These are phyloP conservation scores for Tetracentron sinense DNA, from an alignment of 164 flowering plant species.

Conservation along the genomic window DNA sequence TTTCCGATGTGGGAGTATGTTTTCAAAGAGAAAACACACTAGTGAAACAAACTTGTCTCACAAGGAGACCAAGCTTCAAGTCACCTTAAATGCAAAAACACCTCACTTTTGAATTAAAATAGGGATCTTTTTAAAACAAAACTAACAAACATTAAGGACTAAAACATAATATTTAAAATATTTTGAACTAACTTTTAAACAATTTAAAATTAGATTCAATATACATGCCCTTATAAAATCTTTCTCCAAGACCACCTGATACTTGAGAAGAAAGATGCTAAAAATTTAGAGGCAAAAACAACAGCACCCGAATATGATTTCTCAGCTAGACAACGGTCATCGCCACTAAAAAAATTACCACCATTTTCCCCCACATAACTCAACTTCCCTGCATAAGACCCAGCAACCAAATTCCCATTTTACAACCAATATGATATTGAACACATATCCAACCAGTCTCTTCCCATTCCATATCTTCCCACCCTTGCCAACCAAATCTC, in stretches of 20 bases:
- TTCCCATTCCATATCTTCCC: conserved; percentile 75
- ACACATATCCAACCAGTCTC: conserved; percentile 75
- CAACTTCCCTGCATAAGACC: conserved; percentile 44
- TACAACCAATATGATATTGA: conserved; percentile 76
- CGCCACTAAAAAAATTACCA: conserved; percentile 40
- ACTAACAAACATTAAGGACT: too few relatives aligned
- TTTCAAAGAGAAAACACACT: too few relatives aligned
- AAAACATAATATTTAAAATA: too few relatives aligned
- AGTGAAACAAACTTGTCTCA: too few relatives aligned
- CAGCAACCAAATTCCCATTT: conserved; percentile 60
- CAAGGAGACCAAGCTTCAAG: too few relatives aligned
- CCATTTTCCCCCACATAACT: conserved; percentile 48
- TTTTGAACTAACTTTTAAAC: too few relatives aligned
- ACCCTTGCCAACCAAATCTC: conserved; percentile 68
- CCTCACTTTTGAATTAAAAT: too few relatives aligned
- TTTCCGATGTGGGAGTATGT: too few relatives aligned
- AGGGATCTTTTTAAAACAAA: too few relatives aligned
- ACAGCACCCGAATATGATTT: conserved; percentile 55
- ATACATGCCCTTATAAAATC: too few relatives aligned
- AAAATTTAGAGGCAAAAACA: conserved; percentile 44
- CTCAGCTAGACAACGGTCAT: conserved; percentile 59
- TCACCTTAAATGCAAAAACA: too few relatives aligned
- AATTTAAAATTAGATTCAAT: too few relatives aligned
- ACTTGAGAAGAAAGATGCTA: conserved; percentile 51
- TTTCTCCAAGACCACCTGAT: conserved; percentile 81